A percentile compares a stretch with the other conserved stretches of the same genome.
phyloP scores from a whole-genome alignment of 805 yeast genomes.

The Candida pseudoglaebosa region DNA sequence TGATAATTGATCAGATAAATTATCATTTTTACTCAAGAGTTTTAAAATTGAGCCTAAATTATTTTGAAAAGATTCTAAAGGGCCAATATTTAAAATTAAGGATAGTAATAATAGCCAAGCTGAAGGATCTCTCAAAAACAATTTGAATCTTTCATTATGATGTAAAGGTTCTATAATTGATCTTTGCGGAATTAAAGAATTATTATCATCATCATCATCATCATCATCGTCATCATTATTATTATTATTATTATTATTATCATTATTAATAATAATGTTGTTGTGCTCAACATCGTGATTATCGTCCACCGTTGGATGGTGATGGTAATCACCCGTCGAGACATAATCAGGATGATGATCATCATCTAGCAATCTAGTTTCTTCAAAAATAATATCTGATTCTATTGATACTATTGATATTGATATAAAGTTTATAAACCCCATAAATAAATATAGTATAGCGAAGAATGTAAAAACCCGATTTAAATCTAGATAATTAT shows the following conservation, averaged over 20 bases:
- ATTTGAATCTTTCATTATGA: slow-evolving; percentile 30
- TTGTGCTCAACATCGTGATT: too few relatives aligned
- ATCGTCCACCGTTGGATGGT: too few relatives aligned
- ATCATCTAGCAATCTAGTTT: slow-evolving; percentile 6
- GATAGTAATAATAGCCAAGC: slow-evolving; percentile 63
- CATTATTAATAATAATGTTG: too few relatives aligned
- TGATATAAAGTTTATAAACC: slow-evolving; percentile 58
- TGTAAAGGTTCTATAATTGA: slow-evolving; percentile 31
- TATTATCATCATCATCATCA: slow-evolving; percentile 17
- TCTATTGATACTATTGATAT: slow-evolving; percentile 62
- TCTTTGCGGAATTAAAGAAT: slow-evolving; percentile 26
- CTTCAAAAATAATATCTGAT: slow-evolving; percentile 40
- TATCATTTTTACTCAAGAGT: slow-evolving; percentile 11
- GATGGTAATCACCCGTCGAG: slow-evolving; percentile 1
- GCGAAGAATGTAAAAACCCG: slow-evolving; percentile 53
- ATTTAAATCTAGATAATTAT: slow-evolving; percentile 40
- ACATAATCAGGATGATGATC: too few relatives aligned
- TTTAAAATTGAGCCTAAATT: slow-evolving; percentile 74
- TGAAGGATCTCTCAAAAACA: slow-evolving; percentile 49
- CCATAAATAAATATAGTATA: slow-evolving; percentile 50
- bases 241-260: background rate
- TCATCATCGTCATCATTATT: slow-evolving; percentile 6
- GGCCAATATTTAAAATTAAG: slow-evolving; percentile 70
- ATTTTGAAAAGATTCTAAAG: slow-evolving; percentile 79
- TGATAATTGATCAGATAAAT: slow-evolving; percentile 49